Evolutionary conservation across 257 asterid species (phyloP), one percentile per base, ranked within the genome.

Genomic region (Salvia rosmarinus): DNA sequence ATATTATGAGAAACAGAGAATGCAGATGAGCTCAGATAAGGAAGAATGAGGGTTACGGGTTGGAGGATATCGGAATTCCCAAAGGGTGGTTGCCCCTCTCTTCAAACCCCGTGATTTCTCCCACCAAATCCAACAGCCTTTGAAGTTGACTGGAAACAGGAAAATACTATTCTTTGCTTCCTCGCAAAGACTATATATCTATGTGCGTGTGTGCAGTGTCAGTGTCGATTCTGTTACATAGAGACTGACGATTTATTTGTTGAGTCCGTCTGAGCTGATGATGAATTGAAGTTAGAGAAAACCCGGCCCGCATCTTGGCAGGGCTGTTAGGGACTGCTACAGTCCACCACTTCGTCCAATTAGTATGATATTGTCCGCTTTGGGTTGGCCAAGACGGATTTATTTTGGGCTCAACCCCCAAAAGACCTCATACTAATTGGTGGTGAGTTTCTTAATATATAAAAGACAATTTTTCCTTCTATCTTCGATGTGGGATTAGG

Each of bases 31-130:
- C 69, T 47, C 43, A 47, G 73, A 23, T 21, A 47, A 5, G 14
- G 16, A 42, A 47, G 35, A 75, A 58, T 67, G 74, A 67, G 79
- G 79, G 68, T 67, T 32, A 32, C 37, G 4, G n/a, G 23, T 30
- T 56, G 2, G 70, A 21, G 73, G 21, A 56, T 25, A 5, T 21
- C 19, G 66, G 77, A 72, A 49, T 77, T 77, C 70, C 51, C 2
- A 0, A 71, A 75, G 80, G 83, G 75, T 59, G 77, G 80, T 79
- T 79, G 46, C 80, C 80, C 79, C 77, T 70, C 71, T 70, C 67
- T 52, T 56, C 58, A 23, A 20, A 8, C 64, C 71, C 82, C 4
- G 16, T 78, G 82, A 72, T 54, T 78, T 61, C 75, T n/a, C n/a
- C n/a, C 14, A 42, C 13, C 47, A 12, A 42, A 42, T 32, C 47